Conservation (phyloP, 805 yeast species). For the Lipomyces kockii region DNA sequence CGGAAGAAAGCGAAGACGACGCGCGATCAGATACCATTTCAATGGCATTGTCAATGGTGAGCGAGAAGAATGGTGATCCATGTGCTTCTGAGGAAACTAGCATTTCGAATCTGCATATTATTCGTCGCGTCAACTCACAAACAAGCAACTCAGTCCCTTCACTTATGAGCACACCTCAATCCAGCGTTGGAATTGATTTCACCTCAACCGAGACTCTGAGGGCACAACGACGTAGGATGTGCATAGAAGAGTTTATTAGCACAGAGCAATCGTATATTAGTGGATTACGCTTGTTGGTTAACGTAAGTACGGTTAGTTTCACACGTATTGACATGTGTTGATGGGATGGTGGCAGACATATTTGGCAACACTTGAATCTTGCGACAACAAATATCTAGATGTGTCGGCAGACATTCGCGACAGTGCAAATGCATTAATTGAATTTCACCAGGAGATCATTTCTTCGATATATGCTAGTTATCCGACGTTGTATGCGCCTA, state of each 20-base stretch:
- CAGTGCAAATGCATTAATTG: conserved; percentile 25
- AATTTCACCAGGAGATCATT: conserved; percentile 29
- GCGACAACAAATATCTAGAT: conserved; percentile 15
- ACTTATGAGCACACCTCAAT: conserved; percentile 9
- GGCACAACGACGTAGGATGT: conserved; percentile 25
- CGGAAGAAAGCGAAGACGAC: conserved; percentile 1
- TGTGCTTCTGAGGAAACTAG: conserved; percentile 1
- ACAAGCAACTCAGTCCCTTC: conserved; percentile 24
- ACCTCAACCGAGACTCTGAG: conserved; percentile 7
- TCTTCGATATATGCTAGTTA: conserved; percentile 17
- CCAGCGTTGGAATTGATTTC: background rate
- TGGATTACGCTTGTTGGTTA: conserved; percentile 28
- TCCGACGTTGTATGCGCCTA: conserved; percentile 32
- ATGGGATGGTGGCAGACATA: conserved; percentile 9
- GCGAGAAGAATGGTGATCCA: background rate
- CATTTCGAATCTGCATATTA: conserved; percentile 20
- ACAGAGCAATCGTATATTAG: conserved; percentile 32
- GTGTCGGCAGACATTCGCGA: conserved; percentile 24
- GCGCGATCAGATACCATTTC: conserved; percentile 3
- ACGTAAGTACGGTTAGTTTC: conserved; percentile 14
- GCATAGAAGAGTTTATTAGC: conserved; percentile 32
- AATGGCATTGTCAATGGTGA: background rate
- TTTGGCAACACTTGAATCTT: conserved; percentile 26
- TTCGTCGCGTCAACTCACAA: conserved; percentile 27
- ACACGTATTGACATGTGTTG: background rate